Base-by-base conservation (phyloP, 73 alveolate genomes). In the Halteria grandinella region DNA sequence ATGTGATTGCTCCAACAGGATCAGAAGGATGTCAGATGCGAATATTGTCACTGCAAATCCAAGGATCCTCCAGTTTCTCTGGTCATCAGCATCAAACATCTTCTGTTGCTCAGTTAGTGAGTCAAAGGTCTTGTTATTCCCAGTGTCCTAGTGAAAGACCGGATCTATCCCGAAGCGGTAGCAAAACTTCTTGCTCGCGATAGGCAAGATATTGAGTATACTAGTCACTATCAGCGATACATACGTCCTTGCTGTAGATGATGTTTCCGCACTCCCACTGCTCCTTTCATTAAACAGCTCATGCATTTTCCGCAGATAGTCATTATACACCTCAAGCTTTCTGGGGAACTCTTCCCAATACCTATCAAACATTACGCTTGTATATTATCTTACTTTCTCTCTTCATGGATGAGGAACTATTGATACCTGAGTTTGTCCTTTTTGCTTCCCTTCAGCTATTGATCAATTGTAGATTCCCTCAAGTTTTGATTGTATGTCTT, bases 331-430 rank as follows among this genome's bases (percentile, higher is more conserved):
- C 17, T 66, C 21, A 50, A 27, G 29, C 28, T 32, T 66, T 47
- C 80, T 66, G 7, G 80, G 80, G 21, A 66, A 66, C 8, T 66
- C 66, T 53, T 66, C 47, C 80, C 80, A 66, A 47, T 66, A 66
- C 23, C 80, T 66, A 66, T n/a, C 25, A 45, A 2, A 39, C 1
- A n/a, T 37, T 5, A 39, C 23, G 25, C 41, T 8, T 14, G 23
- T 6, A 39, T 10, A 15, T 32, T 32, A 10, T 3, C 58, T 66
- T 66, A 66, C 80, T 17, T 21, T 27, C 47, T 44, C 52, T 66
- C 80, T 33, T 66, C 80, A 66, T 41, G 63, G 29, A 36, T 66
- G 33, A 66, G 58, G 36, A 66, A 66, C 21, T 66, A 43, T 37
- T 36, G 32, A 47, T 66, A 66, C 66, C 47, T 66, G 1, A 8